phyloP scores from a whole-genome alignment of 2,329 filamentous ascomycete species.

The Ophiostoma novo-ulmi region DNA sequence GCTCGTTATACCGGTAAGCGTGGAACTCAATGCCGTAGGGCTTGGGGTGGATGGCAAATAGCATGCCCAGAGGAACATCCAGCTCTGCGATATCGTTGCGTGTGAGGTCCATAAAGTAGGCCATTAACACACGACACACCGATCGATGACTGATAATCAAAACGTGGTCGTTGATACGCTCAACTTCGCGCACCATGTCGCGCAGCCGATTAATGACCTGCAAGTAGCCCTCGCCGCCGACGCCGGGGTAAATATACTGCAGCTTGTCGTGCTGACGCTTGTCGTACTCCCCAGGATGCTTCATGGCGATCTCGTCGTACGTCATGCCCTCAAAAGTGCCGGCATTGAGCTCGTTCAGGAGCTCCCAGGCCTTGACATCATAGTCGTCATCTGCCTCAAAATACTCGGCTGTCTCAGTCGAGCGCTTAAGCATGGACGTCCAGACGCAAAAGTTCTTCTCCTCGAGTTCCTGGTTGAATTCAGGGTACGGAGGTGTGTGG shows the following conservation, averaged over 20 bases:
- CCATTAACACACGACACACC: constrained; percentile 84
- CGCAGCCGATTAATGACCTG: constrained; percentile 94
- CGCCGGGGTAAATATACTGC: constrained; percentile 91
- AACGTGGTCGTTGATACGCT: constrained; percentile 94
- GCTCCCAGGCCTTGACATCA: constrained; percentile 95
- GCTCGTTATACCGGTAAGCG: constrained; percentile 83
- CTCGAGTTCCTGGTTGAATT: constrained; percentile 63
- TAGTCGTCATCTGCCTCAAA: constrained; percentile 91
- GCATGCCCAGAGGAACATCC: constrained; percentile 86
- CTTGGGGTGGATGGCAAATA: constrained; percentile 94
- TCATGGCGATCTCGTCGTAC: constrained; percentile 79
- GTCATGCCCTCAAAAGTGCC: constrained; percentile 93
- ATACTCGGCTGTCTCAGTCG: constrained; percentile 78
- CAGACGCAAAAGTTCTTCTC: constrained; percentile 95
- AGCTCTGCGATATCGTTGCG: constrained; percentile 89
- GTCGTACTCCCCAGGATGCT: constrained; percentile 73
- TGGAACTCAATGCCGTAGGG: constrained; percentile 97
- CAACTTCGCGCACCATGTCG: constrained; percentile 93
- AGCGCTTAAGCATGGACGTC: constrained; percentile 94
- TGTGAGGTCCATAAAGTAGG: constrained; percentile 92
- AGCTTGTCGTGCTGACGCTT: constrained; percentile 82
- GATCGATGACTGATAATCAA: constrained; percentile 89
- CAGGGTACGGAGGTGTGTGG: constrained; percentile 89
- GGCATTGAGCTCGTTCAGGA: constrained; percentile 94
- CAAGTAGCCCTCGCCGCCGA: constrained; percentile 92